Percentiles rank a stretch among this genome's conserved stretches.
These are phyloP conservation scores for Mortierella hygrophila DNA, from an alignment of 192 early-diverging fungal species.

Conservation along the genomic window DNA sequence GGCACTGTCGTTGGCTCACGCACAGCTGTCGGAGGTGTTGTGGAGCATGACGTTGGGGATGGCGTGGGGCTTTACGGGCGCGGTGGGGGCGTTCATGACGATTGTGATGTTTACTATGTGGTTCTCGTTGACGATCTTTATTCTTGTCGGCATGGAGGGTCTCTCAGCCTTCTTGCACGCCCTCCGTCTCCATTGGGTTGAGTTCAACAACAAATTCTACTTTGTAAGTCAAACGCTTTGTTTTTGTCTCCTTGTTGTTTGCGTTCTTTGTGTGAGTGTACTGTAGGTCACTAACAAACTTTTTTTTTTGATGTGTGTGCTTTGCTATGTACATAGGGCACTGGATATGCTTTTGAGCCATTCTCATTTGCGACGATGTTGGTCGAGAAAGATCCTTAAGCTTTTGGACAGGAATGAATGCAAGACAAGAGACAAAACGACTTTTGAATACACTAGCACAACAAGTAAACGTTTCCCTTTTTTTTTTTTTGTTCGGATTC, in stretches of 20 bases:
- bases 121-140: slow-evolving; percentile 87
- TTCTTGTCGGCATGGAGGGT: slow-evolving; percentile 93
- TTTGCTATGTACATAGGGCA: slow-evolving; percentile 89
- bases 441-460: background rate
- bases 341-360: slow-evolving; percentile 92
- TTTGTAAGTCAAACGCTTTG: slow-evolving; percentile 37
- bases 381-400: slow-evolving; percentile 34
- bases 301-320: slow-evolving; percentile 84
- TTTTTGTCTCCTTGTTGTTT: background rate
- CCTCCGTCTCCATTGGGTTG: slow-evolving; percentile 97
- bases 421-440: background rate
- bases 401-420: background rate
- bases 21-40: slow-evolving; percentile 96
- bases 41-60: slow-evolving; percentile 92
- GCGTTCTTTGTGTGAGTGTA: background rate
- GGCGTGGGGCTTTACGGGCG: slow-evolving; percentile 62
- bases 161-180: slow-evolving; percentile 95
- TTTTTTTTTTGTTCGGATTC: background rate
- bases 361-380: slow-evolving; percentile 79
- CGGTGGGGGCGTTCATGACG: slow-evolving; percentile 76
- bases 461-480: background rate
- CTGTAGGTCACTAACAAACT: background rate
- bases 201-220: slow-evolving; percentile 99
- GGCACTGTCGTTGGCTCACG: slow-evolving; percentile 98
- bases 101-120: slow-evolving; percentile 87